These are phyloP conservation scores for Naganishia sp. DNA, from an alignment of 1,284 basidiomycete species.

Conservation along the genomic window DNA sequence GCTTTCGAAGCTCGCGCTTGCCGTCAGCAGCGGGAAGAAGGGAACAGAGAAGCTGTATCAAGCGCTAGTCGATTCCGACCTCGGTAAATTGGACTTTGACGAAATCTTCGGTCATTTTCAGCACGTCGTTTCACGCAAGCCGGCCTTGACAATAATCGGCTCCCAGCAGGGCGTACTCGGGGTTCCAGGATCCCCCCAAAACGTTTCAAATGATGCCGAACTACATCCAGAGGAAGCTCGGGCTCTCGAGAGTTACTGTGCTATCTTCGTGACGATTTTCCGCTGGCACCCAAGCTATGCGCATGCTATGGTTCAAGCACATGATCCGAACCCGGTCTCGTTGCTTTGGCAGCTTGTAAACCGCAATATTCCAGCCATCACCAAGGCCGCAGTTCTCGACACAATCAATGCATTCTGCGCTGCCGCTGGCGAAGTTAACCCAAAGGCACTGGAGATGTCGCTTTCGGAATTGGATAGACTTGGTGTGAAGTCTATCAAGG, in stretches of 20 bases:
- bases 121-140: slow-evolving; percentile 23
- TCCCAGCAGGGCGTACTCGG: background rate
- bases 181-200: slow-evolving; percentile 13
- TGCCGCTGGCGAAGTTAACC: slow-evolving; percentile 21
- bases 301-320: slow-evolving; percentile 11
- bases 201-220: slow-evolving; percentile 12
- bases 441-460: slow-evolving; percentile 19
- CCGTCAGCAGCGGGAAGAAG: slow-evolving; percentile 30
- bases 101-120: slow-evolving; percentile 31
- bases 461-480: slow-evolving; percentile 27
- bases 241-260: slow-evolving; percentile 26
- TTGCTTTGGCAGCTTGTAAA: slow-evolving; percentile 31
- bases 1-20: slow-evolving; percentile 18
- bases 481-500: slow-evolving; percentile 13
- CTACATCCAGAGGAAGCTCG: slow-evolving; percentile 24
- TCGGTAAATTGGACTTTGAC: slow-evolving; percentile 29
- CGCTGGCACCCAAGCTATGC: slow-evolving; percentile 29
- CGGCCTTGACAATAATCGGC: slow-evolving; percentile 9
- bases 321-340: slow-evolving; percentile 14
- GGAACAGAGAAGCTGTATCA: slow-evolving; percentile 28
- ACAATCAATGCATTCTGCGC: slow-evolving; percentile 27
- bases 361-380: slow-evolving; percentile 25
- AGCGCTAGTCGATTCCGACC: slow-evolving; percentile 21
- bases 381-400: slow-evolving; percentile 23
- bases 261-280: slow-evolving; percentile 25